Evolutionary conservation across 2,329 filamentous ascomycete species (phyloP).

Genomic region (Elsinoe batatas): DNA sequence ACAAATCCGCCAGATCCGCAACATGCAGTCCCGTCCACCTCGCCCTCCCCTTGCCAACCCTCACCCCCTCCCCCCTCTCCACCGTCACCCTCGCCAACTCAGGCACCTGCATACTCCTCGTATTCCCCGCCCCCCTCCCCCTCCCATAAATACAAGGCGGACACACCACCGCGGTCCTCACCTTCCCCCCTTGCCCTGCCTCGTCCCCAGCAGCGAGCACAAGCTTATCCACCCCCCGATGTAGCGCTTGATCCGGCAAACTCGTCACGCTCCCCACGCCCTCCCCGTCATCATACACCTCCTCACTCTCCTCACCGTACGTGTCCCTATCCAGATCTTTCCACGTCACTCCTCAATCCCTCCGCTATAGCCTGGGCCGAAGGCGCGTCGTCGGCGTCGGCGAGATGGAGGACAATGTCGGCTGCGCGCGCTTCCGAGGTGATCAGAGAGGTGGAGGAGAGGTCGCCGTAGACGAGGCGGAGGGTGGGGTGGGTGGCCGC

Average conservation of each 20-base stretch:
- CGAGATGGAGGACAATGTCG: slow-evolving; percentile 43
- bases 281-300: slow-evolving; percentile 50
- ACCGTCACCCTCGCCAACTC: slow-evolving; percentile 44
- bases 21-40: slow-evolving; percentile 50
- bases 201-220: slow-evolving; percentile 43
- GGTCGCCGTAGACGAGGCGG: slow-evolving; percentile 42
- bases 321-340: slow-evolving; percentile 38
- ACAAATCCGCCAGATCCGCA: slow-evolving; percentile 48
- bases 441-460: slow-evolving; percentile 38
- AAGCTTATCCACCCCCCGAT: slow-evolving; percentile 61
- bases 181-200: slow-evolving; percentile 31
- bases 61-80: slow-evolving; percentile 43
- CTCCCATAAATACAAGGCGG: slow-evolving; percentile 55
- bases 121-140: slow-evolving; percentile 44
- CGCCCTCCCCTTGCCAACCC: slow-evolving; percentile 48
- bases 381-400: slow-evolving; percentile 39
- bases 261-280: slow-evolving; percentile 46
- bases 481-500: slow-evolving; percentile 32
- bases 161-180: slow-evolving; percentile 56
- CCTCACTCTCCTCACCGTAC: slow-evolving; percentile 40
- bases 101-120: slow-evolving; percentile 49
- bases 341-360: slow-evolving; percentile 43
- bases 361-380: slow-evolving; percentile 42
- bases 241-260: slow-evolving; percentile 48
- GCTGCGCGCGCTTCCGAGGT: slow-evolving; percentile 39